Conservation (phyloP, 208 protist genomes). For the Hexamita inflata region DNA sequence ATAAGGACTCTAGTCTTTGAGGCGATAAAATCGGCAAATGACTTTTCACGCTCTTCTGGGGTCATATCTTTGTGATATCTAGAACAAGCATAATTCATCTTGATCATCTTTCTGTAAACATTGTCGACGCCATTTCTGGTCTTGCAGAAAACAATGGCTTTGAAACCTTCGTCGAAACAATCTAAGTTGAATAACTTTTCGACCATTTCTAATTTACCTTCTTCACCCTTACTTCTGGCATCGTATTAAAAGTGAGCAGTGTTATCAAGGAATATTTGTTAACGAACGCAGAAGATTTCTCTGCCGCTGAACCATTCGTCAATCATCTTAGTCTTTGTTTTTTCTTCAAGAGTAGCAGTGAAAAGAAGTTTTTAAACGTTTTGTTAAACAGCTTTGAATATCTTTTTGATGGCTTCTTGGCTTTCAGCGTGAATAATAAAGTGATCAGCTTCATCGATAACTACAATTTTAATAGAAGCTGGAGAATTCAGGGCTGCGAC, state of each 20-base stretch:
- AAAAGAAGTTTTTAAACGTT: not conserved
- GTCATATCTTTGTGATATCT: conserved; percentile 13
- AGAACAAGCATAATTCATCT: not conserved
- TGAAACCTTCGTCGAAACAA: not conserved
- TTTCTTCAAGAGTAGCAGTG: not conserved
- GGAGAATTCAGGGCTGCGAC: too few species aligned
- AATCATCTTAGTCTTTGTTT: not conserved
- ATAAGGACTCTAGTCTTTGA: not conserved
- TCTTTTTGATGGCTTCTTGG: not conserved
- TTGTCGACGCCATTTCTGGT: not conserved
- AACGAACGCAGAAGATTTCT: not conserved
- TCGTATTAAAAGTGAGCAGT: not conserved
- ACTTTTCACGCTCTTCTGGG: not conserved
- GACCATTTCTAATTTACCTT: not conserved
- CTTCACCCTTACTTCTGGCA: not conserved
- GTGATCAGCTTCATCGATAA: conserved; percentile 20
- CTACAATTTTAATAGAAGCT: not conserved
- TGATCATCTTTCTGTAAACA: not conserved
- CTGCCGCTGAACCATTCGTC: not conserved
- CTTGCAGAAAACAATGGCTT: conserved; percentile 9
- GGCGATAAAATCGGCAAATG: not conserved
- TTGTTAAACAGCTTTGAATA: not conserved
- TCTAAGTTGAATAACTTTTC: not conserved
- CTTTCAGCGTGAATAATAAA: too few species aligned
- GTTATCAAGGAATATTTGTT: not conserved